These are phyloP conservation scores for Salix exigua DNA, from an alignment of 345 rosid genomes.

Conservation along the genomic window DNA sequence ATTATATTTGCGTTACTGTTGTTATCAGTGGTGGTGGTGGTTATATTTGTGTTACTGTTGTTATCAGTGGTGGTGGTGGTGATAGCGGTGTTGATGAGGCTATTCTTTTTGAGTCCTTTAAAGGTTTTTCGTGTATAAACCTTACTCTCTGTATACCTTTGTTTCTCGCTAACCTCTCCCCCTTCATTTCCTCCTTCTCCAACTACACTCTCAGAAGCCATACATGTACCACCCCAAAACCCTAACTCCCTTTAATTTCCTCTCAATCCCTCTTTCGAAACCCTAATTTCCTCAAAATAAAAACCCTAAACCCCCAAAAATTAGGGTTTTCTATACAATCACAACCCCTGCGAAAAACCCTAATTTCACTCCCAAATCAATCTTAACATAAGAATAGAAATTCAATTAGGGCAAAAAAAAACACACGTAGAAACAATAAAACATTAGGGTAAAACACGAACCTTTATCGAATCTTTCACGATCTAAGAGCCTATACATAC, in stretches of 20 bases:
- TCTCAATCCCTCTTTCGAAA: neutral
- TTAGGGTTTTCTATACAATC: neutral
- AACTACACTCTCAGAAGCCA: slow-evolving; percentile 86
- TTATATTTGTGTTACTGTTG: neutral
- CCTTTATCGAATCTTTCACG: slow-evolving; percentile 3
- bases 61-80: neutral
- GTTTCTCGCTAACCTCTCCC: slow-evolving; percentile 49
- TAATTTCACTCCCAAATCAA: neutral
- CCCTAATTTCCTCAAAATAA: neutral
- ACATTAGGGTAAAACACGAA: neutral
- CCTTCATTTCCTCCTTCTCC: slow-evolving; percentile 60
- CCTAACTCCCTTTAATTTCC: slow-evolving; percentile 30
- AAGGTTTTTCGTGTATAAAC: slow-evolving; percentile 81
- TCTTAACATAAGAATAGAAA: neutral
- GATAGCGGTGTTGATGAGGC: slow-evolving; percentile 1
- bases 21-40: neutral
- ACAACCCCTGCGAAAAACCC: neutral
- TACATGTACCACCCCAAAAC: slow-evolving; percentile 52
- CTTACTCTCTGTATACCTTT: slow-evolving; percentile 49
- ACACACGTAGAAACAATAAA: neutral
- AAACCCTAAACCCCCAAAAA: neutral
- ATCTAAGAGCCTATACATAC: slow-evolving; percentile 2
- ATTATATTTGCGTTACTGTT: neutral
- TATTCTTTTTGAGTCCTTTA: slow-evolving; percentile 42
- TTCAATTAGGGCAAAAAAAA: neutral